Evolutionary conservation across 176 grass and related monocot genomes (phyloP).

Genomic region (Musa troglodytarum): DNA sequence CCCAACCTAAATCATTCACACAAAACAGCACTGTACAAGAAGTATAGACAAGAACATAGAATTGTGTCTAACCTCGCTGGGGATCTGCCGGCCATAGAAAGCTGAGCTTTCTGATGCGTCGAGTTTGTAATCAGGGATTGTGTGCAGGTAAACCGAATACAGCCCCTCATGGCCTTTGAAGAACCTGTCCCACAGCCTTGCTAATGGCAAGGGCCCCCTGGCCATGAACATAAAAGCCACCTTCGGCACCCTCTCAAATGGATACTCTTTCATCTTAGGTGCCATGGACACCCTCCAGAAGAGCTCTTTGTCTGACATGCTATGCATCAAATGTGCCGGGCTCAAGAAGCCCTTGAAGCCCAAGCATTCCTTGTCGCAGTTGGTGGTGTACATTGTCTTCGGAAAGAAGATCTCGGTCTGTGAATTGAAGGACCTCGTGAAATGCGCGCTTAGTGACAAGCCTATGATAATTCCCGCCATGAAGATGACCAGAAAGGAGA

Average conservation of each 20-base stretch:
- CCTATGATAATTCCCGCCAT: background rate
- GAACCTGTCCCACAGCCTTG: constrained; percentile 10
- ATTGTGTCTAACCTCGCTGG: background rate
- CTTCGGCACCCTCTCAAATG: constrained; percentile 16
- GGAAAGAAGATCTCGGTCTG: background rate
- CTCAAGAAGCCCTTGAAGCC: constrained; percentile 1
- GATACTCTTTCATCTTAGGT: constrained; percentile 4
- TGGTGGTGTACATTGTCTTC: constrained; percentile 1
- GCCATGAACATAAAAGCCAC: constrained; percentile 13
- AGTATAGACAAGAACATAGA: background rate
- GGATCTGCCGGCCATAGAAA: constrained; percentile 14
- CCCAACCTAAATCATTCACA: background rate
- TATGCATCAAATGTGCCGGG: constrained; percentile 3
- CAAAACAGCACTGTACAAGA: background rate
- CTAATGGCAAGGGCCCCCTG: constrained; percentile 8
- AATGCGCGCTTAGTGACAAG: background rate
- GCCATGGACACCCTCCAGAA: constrained; percentile 17
- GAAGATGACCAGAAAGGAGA: background rate
- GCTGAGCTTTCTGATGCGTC: constrained; percentile 1
- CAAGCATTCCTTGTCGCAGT: background rate
- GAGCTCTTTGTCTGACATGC: constrained; percentile 12
- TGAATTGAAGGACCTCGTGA: background rate
- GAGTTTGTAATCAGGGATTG: constrained; percentile 4
- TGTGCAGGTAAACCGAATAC: constrained; percentile 7
- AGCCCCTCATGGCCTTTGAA: constrained; percentile 15